phyloP scores from a whole-genome alignment of 202 grass and related monocot species.

The Cymbopogon flexuosus region DNA sequence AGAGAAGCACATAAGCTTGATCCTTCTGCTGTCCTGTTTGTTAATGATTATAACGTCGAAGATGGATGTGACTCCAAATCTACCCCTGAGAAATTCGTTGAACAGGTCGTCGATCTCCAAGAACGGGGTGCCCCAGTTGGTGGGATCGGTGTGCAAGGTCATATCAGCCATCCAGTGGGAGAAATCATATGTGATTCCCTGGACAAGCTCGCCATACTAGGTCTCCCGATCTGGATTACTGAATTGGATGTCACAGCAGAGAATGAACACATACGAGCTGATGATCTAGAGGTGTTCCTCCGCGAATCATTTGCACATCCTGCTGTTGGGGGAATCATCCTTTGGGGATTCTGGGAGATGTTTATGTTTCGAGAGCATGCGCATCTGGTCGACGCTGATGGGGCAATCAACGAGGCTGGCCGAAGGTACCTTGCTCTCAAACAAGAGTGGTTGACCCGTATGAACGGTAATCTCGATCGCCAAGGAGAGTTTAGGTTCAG shows the following conservation, averaged over 20 bases:
- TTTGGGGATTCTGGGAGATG: conserved; percentile 95
- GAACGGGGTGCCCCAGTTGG: conserved; percentile 69
- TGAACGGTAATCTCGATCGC: conserved; percentile 33
- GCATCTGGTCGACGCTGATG: conserved; percentile 70
- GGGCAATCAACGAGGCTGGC: conserved; percentile 78
- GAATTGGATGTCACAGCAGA: conserved; percentile 76
- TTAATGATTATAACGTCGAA: conserved; percentile 97
- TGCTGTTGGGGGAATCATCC: conserved; percentile 64
- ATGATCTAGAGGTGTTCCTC: conserved; percentile 88
- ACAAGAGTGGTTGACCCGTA: conserved; percentile 73
- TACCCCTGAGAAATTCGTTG: conserved; percentile 61
- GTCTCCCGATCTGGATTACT: conserved; percentile 90
- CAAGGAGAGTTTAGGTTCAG: conserved; percentile 65
- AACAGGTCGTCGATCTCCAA: conserved; percentile 81
- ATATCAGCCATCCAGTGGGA: conserved; percentile 79
- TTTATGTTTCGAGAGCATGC: conserved; percentile 77
- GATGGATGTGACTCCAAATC: conserved; percentile 80
- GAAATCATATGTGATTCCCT: conserved; percentile 80
- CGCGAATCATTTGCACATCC: conserved; percentile 74
- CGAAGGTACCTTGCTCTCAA: conserved; percentile 80
- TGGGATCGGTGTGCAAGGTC: conserved; percentile 86
- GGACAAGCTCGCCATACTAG: conserved; percentile 72
- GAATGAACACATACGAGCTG: conserved; percentile 75
- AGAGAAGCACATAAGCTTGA: conserved; percentile 71
- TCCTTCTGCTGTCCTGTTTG: conserved; percentile 74